Conservation (phyloP, 371 early-diverging fungal species). For the Mucor plumbeus region DNA sequence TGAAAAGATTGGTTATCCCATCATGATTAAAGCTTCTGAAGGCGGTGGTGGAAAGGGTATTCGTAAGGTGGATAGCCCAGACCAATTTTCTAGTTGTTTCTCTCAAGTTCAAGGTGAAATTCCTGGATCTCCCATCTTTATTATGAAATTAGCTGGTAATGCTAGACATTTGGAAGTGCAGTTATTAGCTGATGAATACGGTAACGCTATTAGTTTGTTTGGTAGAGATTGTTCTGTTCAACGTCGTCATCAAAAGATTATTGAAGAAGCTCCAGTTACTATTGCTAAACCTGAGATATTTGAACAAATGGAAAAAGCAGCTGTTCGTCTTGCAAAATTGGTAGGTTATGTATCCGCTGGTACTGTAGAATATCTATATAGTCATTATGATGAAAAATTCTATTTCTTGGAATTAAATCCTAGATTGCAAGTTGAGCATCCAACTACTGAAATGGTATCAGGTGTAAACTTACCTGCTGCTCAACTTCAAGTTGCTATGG, state of each 20-base stretch:
- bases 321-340: conserved; percentile 90
- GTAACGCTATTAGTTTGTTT: conserved; percentile 97
- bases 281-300: conserved; percentile 86
- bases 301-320: conserved; percentile 93
- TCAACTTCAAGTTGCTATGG: conserved; percentile 98
- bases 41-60: conserved; percentile 99
- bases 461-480: conserved; percentile 98
- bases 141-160: conserved; percentile 95
- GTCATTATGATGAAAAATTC: conserved; percentile 82
- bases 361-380: conserved; percentile 98
- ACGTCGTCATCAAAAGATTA: conserved; percentile 97
- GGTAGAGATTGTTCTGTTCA: conserved; percentile 99
- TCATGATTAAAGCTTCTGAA: conserved; percentile 99
- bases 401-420: conserved; percentile 99
- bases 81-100: conserved; percentile 77
- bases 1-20: conserved; percentile 91
- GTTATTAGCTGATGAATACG: conserved; percentile 94
- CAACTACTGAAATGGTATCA: conserved; percentile 98
- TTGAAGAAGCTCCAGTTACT: conserved; percentile 96
- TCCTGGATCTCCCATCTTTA: conserved; percentile 95
- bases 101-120: conserved; percentile 92
- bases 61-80: conserved; percentile 78
- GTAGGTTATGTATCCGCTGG: conserved; percentile 97
- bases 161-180: conserved; percentile 99
- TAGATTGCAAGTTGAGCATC: conserved; percentile 99